Conservation (phyloP, 805 yeast species). For the Priceomyces carsonii region DNA sequence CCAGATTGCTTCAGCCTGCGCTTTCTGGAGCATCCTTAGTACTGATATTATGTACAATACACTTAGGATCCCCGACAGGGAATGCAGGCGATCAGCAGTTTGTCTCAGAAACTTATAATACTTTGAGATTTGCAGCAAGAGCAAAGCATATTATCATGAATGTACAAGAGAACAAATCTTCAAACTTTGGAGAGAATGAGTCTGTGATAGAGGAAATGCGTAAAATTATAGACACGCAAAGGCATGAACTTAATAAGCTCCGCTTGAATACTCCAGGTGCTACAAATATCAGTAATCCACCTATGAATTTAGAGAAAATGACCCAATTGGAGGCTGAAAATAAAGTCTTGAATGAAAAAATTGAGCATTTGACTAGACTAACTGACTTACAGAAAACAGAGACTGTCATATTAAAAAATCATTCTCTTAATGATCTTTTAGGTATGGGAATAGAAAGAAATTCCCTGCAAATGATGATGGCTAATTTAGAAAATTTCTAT, state of each 20-base stretch:
- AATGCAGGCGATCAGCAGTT: slow-evolving; percentile 37
- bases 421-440: slow-evolving; percentile 59
- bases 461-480: slow-evolving; percentile 42
- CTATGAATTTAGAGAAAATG: slow-evolving; percentile 12
- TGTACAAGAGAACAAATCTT: slow-evolving; percentile 54
- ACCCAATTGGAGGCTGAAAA: slow-evolving; percentile 58
- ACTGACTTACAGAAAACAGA: slow-evolving; percentile 61
- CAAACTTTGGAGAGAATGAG: slow-evolving; percentile 42
- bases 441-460: slow-evolving; percentile 39
- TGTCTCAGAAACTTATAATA: slow-evolving; percentile 79
- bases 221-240: slow-evolving; percentile 61
- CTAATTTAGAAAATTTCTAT: slow-evolving; percentile 50
- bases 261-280: slow-evolving; percentile 15
- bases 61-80: slow-evolving; percentile 45
- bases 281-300: not conserved
- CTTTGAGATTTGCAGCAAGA: slow-evolving; percentile 88
- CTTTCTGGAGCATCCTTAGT: slow-evolving; percentile 84
- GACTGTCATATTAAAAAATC: slow-evolving; percentile 57
- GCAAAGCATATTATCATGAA: slow-evolving; percentile 82
- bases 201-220: slow-evolving; percentile 55
- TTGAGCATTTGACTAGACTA: slow-evolving; percentile 68
- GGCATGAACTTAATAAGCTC: slow-evolving; percentile 47
- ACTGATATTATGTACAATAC: slow-evolving; percentile 84
- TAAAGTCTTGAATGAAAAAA: slow-evolving; percentile 59
- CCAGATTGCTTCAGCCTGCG: slow-evolving; percentile 89